phyloP scores from a whole-genome alignment of 495 filamentous ascomycete genomes.

The Penicillium daleae region DNA sequence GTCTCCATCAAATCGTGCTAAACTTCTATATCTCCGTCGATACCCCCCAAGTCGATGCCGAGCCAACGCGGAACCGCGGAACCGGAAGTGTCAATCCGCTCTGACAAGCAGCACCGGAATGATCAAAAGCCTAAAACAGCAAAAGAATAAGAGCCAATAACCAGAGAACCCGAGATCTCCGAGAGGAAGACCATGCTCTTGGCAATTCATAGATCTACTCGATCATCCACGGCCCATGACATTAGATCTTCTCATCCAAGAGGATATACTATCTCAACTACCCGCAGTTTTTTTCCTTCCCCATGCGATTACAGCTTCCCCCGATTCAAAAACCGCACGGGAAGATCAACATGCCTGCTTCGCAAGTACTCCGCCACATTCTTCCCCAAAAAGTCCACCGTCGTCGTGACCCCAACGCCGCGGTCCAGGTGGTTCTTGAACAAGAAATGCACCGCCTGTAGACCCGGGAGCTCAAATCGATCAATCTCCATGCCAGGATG shows the following conservation, averaged over 20 bases:
- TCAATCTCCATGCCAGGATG: slow-evolving; percentile 50
- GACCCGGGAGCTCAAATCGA: slow-evolving; percentile 51
- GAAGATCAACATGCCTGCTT: slow-evolving; percentile 53
- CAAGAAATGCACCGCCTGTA: slow-evolving; percentile 57
- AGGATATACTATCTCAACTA: no score
- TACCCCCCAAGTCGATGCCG: neutral
- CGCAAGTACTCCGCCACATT: slow-evolving; percentile 60
- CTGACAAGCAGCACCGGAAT: neutral
- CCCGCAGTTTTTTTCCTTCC: neutral
- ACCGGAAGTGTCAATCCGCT: neutral
- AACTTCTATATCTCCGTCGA: neutral
- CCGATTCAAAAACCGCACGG: slow-evolving; percentile 42
- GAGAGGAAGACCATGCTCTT: neutral
- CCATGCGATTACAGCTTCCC: slow-evolving; percentile 35
- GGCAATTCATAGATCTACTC: neutral
- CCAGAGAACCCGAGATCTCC: neutral
- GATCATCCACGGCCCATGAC: neutral
- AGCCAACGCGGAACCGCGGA: neutral
- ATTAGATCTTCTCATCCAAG: no score
- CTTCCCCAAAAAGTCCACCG: slow-evolving; percentile 59
- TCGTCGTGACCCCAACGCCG: slow-evolving; percentile 54
- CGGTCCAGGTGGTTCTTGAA: slow-evolving; percentile 58
- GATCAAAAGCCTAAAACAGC: neutral
- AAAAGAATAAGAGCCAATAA: neutral
- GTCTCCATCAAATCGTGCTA: neutral